Conservation (phyloP, 208 protist genomes). For the Endotrypanum monterogeii region DNA sequence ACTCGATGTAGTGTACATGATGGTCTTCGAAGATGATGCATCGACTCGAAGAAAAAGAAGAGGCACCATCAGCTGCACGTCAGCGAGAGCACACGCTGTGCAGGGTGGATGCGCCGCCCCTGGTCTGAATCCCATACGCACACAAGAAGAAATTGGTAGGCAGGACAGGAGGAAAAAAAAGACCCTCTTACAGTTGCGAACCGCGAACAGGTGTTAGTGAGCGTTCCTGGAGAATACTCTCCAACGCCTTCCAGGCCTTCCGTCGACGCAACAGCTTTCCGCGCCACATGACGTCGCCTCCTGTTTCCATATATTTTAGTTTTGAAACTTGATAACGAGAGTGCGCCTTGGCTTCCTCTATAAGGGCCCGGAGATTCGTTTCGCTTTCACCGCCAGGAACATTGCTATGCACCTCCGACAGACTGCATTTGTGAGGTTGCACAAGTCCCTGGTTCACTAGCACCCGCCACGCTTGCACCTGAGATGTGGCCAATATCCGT, state of each 20-base stretch:
- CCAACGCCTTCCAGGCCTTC: constrained; percentile 10
- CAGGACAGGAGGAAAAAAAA: neutral
- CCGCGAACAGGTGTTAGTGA: constrained; percentile 1
- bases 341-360: constrained; percentile 17
- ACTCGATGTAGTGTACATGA: constrained; percentile 1
- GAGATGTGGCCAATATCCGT: constrained; percentile 26
- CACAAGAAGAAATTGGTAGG: neutral
- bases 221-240: neutral
- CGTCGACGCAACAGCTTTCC: constrained; percentile 6
- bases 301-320: constrained; percentile 8
- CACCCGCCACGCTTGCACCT: constrained; percentile 24
- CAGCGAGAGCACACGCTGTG: neutral
- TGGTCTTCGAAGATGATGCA: neutral
- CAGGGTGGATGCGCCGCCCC: neutral
- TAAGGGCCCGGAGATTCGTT: constrained; percentile 20
- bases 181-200: neutral
- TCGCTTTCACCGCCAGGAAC: constrained; percentile 4
- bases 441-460: constrained; percentile 14
- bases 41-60: neutral
- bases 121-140: neutral
- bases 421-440: constrained; percentile 14
- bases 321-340: constrained; percentile 14
- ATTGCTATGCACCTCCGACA: constrained; percentile 7
- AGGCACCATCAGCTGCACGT: neutral
- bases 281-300: neutral